Evolutionary conservation across 306 rosid genomes (phyloP).

Genomic region (Fagus sylvatica): DNA sequence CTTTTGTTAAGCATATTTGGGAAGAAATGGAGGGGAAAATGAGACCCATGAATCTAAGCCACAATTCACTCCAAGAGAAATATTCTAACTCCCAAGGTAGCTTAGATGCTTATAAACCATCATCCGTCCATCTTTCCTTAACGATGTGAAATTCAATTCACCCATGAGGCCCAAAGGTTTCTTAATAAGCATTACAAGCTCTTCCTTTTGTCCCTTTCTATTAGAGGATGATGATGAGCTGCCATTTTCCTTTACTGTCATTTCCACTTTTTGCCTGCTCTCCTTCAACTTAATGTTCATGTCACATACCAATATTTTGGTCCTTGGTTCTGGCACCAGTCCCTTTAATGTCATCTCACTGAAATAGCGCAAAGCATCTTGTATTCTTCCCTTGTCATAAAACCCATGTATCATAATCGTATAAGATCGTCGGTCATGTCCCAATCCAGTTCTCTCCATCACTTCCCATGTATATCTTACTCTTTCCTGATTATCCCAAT

Average conservation of each 20-base stretch:
- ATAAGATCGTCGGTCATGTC: constrained; percentile 63
- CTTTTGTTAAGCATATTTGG: no score
- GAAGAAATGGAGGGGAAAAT: no score
- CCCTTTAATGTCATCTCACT: constrained; percentile 72
- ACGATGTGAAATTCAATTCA: no score
- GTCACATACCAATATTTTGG: constrained; percentile 46
- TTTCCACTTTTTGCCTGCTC: constrained; percentile 14
- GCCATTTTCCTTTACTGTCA: neutral
- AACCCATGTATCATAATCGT: constrained; percentile 71
- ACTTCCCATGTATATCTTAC: constrained; percentile 59
- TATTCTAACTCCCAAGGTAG: no score
- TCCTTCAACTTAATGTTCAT: constrained; percentile 35
- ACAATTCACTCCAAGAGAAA: no score
- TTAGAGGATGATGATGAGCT: no score
- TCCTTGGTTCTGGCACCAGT: constrained; percentile 55
- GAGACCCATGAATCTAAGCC: no score
- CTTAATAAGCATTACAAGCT: no score
- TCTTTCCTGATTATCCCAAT: constrained; percentile 59
- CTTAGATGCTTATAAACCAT: no score
- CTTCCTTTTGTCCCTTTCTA: neutral
- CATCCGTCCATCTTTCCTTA: no score
- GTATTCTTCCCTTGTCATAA: constrained; percentile 51
- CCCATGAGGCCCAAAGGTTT: no score
- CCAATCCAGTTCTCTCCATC: constrained; percentile 66
- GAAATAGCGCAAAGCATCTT: constrained; percentile 56